Conservation (phyloP, 768 basidiomycete species). For the Lentinula guzmanii region DNA sequence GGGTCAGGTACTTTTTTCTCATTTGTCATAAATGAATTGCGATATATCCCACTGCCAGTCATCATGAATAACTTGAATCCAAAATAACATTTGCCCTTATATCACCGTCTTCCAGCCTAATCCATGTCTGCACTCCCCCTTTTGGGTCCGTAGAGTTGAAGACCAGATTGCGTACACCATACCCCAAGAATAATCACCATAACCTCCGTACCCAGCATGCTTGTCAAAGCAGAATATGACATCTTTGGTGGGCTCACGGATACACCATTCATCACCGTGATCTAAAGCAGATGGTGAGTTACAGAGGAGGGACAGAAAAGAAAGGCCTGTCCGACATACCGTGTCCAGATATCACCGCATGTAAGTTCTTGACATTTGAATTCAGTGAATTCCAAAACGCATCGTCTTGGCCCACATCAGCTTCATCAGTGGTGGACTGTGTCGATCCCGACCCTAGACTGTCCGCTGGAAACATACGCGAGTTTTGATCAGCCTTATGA, state of each 20-base stretch:
- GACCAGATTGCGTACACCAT: constrained; percentile 58
- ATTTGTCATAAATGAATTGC: no score
- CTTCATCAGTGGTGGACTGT: constrained; percentile 40
- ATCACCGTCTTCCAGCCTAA: constrained; percentile 55
- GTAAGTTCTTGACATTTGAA: constrained; percentile 54
- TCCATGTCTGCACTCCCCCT: constrained; percentile 52
- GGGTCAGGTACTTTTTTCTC: no score
- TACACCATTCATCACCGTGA: constrained; percentile 80
- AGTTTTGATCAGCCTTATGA: neutral
- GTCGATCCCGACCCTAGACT: constrained; percentile 48
- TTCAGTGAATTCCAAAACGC: constrained; percentile 62
- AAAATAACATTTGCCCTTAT: constrained; percentile 49
- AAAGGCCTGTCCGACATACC: constrained; percentile 29
- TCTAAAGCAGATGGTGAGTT: constrained; percentile 25
- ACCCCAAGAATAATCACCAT: constrained; percentile 9
- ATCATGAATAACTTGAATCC: constrained; percentile 30
- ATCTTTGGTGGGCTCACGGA: constrained; percentile 52
- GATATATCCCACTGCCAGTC: no score
- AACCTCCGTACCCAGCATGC: constrained; percentile 55
- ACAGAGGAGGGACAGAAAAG: neutral
- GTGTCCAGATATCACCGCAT: constrained; percentile 66
- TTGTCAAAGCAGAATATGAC: constrained; percentile 75
- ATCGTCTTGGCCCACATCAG: constrained; percentile 39
- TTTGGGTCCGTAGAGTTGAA: constrained; percentile 47
- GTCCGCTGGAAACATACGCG: constrained; percentile 35